Evolutionary conservation across 176 grass and related monocot species (phyloP), one percentile per base, ranked within the genome.

Genomic region (Ananas comosus): DNA sequence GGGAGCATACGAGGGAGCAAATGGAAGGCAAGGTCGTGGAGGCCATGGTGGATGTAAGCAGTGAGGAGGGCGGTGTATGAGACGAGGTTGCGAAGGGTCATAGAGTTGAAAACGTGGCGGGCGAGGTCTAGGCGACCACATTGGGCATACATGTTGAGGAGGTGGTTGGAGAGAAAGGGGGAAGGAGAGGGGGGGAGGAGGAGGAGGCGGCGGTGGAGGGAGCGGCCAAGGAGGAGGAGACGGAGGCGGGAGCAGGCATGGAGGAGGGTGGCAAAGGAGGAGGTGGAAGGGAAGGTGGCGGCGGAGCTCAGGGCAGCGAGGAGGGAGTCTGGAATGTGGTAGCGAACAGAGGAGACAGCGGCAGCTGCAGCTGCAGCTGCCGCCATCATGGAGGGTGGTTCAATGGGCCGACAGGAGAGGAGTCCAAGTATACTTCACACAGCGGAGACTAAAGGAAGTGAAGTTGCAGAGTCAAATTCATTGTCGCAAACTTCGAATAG

Each of bases 121-220:
- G 71, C 71, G 33, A 64, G 71, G 56, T 63, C 71, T 28, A 49
- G 33, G 53, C 71, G 71, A 17, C 71, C 71, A 10, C 71, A 73
- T 56, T 63, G 59, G 33, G 71, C 53, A 17, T 73, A 63, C 71
- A 73, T 73, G 54, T 73, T 73, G 27, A 73, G 71, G 9, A 73
- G 71, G 10, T 73, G 71, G 52, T 73, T 73, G 56, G 71, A 49
- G 54, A 73, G 13, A 56, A 73, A 73, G 42, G 63, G 28, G 54
- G 14, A 18, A 16, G 59, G 33, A 7, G 29, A 56, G 10, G 71
- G 33, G 7, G 33, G 16, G 53, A 72, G 28, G 17, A 28, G 48
- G 53, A 72, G 70, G 2, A 72, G n/a, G n/a, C 52, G 54, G 28
- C 53, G 53, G 53, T 72, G 70, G 53, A 72, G 69, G 21, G 51